Evolutionary conservation across 768 basidiomycete species (phyloP).

Genomic region (Mycena amicta): DNA sequence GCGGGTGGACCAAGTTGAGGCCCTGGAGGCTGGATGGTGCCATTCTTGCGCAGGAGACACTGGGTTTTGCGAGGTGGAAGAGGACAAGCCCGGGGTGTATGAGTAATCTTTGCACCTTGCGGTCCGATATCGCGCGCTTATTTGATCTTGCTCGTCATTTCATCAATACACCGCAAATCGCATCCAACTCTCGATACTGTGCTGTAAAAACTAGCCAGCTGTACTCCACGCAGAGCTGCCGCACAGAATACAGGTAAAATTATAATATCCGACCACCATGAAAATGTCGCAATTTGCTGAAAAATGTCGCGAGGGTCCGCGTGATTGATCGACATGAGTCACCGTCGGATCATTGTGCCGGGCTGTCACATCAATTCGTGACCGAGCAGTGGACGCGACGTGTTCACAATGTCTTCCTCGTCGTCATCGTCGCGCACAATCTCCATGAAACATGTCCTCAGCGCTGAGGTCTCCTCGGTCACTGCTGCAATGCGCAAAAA

Average conservation of each 20-base stretch:
- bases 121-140: neutral
- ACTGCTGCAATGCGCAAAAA: conserved; percentile 97
- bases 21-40: conserved; percentile 70
- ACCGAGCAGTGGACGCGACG: no score
- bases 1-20: conserved; percentile 75
- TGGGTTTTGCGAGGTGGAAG: neutral
- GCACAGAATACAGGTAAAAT: no score
- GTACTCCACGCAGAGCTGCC: no score
- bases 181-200: no score
- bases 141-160: neutral
- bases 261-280: no score
- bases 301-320: conserved; percentile 6
- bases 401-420: no score
- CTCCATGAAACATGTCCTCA: conserved; percentile 84
- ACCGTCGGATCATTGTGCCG: neutral
- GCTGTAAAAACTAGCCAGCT: no score
- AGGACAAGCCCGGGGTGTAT: neutral
- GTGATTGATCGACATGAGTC: neutral
- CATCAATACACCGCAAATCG: neutral
- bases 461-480: conserved; percentile 89
- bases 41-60: conserved; percentile 41
- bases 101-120: neutral
- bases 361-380: no score
- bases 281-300: conserved; percentile 4
- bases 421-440: no score